These are phyloP conservation scores for Phialocephala subalpina DNA, from an alignment of 2,329 filamentous ascomycete species.

Conservation along the genomic window DNA sequence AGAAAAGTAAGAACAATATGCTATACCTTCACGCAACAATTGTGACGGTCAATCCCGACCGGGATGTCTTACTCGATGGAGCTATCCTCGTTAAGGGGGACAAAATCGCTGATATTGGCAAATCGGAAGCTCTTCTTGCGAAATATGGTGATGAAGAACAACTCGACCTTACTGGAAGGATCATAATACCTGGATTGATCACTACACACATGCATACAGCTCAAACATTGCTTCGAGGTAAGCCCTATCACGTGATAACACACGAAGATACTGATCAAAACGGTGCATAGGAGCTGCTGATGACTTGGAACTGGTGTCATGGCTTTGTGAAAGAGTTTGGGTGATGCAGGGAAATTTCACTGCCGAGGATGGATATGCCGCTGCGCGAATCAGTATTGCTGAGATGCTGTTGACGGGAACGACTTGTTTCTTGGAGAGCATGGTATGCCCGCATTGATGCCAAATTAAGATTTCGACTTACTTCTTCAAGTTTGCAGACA, in stretches of 20 bases:
- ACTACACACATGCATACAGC: constrained; percentile 59
- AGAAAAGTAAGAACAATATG: constrained; percentile 36
- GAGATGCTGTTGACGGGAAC: constrained; percentile 60
- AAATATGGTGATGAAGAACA: constrained; percentile 45
- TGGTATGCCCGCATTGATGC: constrained; percentile 47
- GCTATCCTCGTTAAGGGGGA: constrained; percentile 51
- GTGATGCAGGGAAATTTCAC: constrained; percentile 54
- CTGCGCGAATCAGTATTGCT: constrained; percentile 55
- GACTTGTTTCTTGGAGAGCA: constrained; percentile 60
- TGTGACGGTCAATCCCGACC: constrained; percentile 55
- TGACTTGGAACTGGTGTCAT: constrained; percentile 56
- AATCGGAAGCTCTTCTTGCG: constrained; percentile 41
- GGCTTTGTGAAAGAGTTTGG: constrained; percentile 61
- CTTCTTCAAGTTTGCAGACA: constrained; percentile 50
- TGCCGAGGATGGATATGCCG: constrained; percentile 55
- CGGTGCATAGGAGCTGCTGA: constrained; percentile 47
- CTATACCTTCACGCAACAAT: constrained; percentile 59
- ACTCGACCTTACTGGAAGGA: constrained; percentile 49
- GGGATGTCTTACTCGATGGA: constrained; percentile 57
- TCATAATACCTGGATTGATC: constrained; percentile 58
- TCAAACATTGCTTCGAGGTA: constrained; percentile 56
- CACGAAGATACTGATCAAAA: neutral
- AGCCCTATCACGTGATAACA: constrained; percentile 24
- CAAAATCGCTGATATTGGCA: constrained; percentile 53
- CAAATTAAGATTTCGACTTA: neutral